phyloP scores from a whole-genome alignment of 331 rosid genomes.

The Saraca asoca region DNA sequence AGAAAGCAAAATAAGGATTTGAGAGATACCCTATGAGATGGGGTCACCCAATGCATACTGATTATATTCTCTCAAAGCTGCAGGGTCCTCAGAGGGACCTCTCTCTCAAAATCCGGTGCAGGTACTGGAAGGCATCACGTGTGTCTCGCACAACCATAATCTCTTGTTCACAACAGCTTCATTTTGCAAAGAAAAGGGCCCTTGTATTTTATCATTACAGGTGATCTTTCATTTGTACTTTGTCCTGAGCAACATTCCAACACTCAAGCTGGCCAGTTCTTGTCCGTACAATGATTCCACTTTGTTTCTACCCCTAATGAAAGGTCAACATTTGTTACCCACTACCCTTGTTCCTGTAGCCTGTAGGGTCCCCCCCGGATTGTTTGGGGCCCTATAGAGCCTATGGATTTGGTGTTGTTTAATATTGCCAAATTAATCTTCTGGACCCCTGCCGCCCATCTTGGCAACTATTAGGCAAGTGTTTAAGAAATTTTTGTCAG shows the following conservation, averaged over 20 bases:
- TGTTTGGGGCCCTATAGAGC: not conserved
- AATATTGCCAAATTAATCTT: constrained; percentile 9
- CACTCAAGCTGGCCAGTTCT: constrained; percentile 33
- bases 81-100: constrained; percentile 36
- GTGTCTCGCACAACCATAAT: constrained; percentile 30
- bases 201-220: constrained; percentile 38
- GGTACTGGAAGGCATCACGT: constrained; percentile 31
- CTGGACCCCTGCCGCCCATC: too few species aligned
- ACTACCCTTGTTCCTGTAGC: constrained; percentile 5
- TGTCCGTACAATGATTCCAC: constrained; percentile 35
- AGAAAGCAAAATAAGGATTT: too few species aligned
- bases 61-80: constrained; percentile 33
- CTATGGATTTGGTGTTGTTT: constrained; percentile 5
- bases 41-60: too few species aligned
- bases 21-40: too few species aligned
- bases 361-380: constrained; percentile 6
- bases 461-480: not conserved
- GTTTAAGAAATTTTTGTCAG: not conserved
- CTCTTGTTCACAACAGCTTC: constrained; percentile 23
- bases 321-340: constrained; percentile 26
- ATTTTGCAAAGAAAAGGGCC: constrained; percentile 30
- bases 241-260: constrained; percentile 45
- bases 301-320: constrained; percentile 20
- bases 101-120: constrained; percentile 36
- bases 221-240: constrained; percentile 36